Evolutionary conservation across 352 stramenopile genomes (phyloP).

Genomic region (Phytophthora pseudosyringae): DNA sequence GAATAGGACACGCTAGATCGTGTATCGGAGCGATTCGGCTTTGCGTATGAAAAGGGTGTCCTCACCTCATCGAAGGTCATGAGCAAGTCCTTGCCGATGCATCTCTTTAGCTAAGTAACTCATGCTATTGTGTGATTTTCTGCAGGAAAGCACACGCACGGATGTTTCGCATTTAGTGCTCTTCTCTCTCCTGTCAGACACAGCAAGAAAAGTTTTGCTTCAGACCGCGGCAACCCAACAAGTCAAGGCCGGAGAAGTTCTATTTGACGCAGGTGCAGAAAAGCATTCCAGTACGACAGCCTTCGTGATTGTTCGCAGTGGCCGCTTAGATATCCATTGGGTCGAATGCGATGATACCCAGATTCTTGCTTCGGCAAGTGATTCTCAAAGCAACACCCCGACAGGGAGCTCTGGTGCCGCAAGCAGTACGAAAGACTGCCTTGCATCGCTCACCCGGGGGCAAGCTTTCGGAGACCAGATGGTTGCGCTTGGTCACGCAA

Average conservation of each 20-base stretch:
- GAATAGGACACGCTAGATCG: constrained; percentile 37
- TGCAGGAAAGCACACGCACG: constrained; percentile 40
- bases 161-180: constrained; percentile 49
- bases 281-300: constrained; percentile 14
- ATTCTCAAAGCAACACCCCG: neutral
- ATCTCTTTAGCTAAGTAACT: neutral
- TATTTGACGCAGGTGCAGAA: constrained; percentile 16
- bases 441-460: constrained; percentile 44
- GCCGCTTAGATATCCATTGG: constrained; percentile 58
- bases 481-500: constrained; percentile 49
- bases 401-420: neutral
- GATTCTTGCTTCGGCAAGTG: neutral
- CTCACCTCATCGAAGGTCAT: constrained; percentile 25
- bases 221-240: constrained; percentile 31
- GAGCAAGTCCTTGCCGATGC: neutral
- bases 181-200: constrained; percentile 51
- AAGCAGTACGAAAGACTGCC: constrained; percentile 8
- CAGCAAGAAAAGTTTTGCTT: constrained; percentile 35
- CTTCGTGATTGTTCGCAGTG: constrained; percentile 48
- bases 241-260: constrained; percentile 22
- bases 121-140: constrained; percentile 2
- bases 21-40: constrained; percentile 33
- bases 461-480: constrained; percentile 66
- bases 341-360: constrained; percentile 18
- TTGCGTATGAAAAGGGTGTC: constrained; percentile 36